Conservation (phyloP, 768 basidiomycete species). For the Trametes sanguinea region DNA sequence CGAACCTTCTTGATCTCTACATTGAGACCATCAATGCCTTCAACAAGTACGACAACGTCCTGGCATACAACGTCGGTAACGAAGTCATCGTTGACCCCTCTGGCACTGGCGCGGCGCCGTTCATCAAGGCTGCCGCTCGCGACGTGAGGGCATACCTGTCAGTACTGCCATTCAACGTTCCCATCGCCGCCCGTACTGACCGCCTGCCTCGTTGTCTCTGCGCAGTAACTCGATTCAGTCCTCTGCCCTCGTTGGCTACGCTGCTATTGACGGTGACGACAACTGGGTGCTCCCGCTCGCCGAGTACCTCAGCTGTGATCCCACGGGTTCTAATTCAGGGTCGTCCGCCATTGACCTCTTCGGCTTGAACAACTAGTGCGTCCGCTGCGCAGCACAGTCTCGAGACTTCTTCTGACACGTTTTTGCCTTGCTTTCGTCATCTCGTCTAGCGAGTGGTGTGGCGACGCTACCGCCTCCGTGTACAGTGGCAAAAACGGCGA, state of each 20-base stretch:
- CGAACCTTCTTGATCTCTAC: slow-evolving; percentile 79
- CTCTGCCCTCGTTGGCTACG: slow-evolving; percentile 76
- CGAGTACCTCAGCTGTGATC: slow-evolving; percentile 79
- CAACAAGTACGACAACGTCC: slow-evolving; percentile 83
- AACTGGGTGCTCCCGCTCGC: slow-evolving; percentile 69
- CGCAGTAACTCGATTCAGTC: slow-evolving; percentile 64
- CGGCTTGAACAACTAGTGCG: slow-evolving; percentile 86
- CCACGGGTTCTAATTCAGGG: slow-evolving; percentile 51
- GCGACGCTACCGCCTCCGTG: slow-evolving; percentile 53
- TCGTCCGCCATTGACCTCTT: slow-evolving; percentile 77
- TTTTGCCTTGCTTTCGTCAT: slow-evolving; percentile 2
- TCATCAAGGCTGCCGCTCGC: slow-evolving; percentile 88
- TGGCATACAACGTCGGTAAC: slow-evolving; percentile 90
- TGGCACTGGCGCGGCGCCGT: slow-evolving; percentile 67
- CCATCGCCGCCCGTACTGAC: not conserved
- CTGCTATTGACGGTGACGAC: slow-evolving; percentile 74
- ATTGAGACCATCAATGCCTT: slow-evolving; percentile 76
- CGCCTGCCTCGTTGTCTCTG: not conserved
- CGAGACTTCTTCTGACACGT: not conserved
- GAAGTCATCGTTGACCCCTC: slow-evolving; percentile 68
- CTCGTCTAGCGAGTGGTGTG: slow-evolving; percentile 75
- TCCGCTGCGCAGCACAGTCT: slow-evolving; percentile 22
- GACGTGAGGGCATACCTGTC: slow-evolving; percentile 86
- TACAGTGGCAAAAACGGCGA: slow-evolving; percentile 58
- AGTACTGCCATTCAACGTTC: slow-evolving; percentile 31